Conservation (phyloP, 176 grass and related monocot genomes). For the Eragrostis nindensis region DNA sequence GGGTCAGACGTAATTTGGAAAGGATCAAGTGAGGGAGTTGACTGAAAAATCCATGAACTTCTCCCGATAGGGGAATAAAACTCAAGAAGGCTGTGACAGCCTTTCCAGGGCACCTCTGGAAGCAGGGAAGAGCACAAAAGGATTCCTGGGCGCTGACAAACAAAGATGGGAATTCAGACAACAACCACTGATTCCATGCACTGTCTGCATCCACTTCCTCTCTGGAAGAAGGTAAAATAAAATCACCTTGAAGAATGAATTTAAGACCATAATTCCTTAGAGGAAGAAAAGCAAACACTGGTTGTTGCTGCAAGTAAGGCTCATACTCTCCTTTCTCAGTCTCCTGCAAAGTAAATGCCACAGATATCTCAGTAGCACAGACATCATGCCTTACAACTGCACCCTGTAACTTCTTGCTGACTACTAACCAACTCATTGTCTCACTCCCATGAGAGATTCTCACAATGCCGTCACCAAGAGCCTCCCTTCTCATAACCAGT, state of each 20-base stretch:
- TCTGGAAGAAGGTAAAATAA: slow-evolving; percentile 94
- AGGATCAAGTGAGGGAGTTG: slow-evolving; percentile 86
- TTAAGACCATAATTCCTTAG: slow-evolving; percentile 93
- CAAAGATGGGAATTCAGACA: slow-evolving; percentile 86
- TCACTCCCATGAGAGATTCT: slow-evolving; percentile 82
- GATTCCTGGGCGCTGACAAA: slow-evolving; percentile 74
- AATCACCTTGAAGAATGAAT: slow-evolving; percentile 98
- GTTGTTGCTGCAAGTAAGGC: slow-evolving; percentile 79
- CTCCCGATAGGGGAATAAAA: slow-evolving; percentile 93
- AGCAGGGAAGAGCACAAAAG: slow-evolving; percentile 87
- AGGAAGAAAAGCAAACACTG: slow-evolving; percentile 97
- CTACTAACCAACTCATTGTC: slow-evolving; percentile 87
- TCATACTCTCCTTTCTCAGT: slow-evolving; percentile 63
- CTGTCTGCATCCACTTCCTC: slow-evolving; percentile 98
- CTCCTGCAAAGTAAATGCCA: slow-evolving; percentile 94
- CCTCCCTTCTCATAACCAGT: slow-evolving; percentile 77
- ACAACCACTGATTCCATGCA: slow-evolving; percentile 97
- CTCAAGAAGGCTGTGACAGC: slow-evolving; percentile 85
- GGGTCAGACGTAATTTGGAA: slow-evolving; percentile 73
- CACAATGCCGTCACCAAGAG: slow-evolving; percentile 83
- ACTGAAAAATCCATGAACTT: slow-evolving; percentile 95
- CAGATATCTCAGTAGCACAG: slow-evolving; percentile 78
- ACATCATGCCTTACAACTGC: slow-evolving; percentile 68
- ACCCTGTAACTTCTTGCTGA: slow-evolving; percentile 73
- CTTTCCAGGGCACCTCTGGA: slow-evolving; percentile 70